Conservation (phyloP, 805 yeast genomes). For the Teunomyces funiuensis region DNA sequence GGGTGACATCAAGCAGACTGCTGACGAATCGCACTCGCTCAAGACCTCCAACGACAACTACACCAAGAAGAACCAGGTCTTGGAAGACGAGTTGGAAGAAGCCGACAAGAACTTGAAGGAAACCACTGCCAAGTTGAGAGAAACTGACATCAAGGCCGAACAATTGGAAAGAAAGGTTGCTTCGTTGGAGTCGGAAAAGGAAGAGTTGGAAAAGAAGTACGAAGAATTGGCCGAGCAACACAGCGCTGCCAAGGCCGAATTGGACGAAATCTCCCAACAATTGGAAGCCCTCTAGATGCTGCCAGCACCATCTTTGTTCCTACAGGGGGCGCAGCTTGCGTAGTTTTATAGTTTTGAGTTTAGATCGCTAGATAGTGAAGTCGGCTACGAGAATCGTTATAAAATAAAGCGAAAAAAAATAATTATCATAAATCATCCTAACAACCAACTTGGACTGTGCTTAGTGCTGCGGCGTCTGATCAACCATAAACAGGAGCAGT, state of each 20-base stretch:
- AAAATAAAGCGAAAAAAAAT: neutral
- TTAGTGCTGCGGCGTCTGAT: no score
- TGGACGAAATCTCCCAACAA: constrained; percentile 95
- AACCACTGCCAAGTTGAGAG: constrained; percentile 91
- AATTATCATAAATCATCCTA: no score
- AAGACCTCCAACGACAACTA: constrained; percentile 87
- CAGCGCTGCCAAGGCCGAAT: constrained; percentile 82
- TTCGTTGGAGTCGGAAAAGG: constrained; percentile 89
- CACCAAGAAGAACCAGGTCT: constrained; percentile 82
- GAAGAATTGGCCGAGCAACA: constrained; percentile 85
- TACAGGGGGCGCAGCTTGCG: neutral
- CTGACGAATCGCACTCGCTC: constrained; percentile 87
- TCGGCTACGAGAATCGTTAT: neutral
- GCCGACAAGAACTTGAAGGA: constrained; percentile 89
- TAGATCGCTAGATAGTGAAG: neutral
- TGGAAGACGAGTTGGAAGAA: constrained; percentile 89
- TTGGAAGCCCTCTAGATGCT: constrained; percentile 65
- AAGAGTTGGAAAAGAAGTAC: constrained; percentile 83
- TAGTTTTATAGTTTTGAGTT: neutral
- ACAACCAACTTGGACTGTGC: no score
- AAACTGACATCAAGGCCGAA: constrained; percentile 93
- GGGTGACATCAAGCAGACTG: constrained; percentile 75
- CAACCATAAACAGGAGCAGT: no score
- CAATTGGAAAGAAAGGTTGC: constrained; percentile 92
- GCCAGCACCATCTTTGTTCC: neutral